Base-by-base conservation (phyloP, 495 filamentous ascomycete species). In the Talaromyces nanjingensis region DNA sequence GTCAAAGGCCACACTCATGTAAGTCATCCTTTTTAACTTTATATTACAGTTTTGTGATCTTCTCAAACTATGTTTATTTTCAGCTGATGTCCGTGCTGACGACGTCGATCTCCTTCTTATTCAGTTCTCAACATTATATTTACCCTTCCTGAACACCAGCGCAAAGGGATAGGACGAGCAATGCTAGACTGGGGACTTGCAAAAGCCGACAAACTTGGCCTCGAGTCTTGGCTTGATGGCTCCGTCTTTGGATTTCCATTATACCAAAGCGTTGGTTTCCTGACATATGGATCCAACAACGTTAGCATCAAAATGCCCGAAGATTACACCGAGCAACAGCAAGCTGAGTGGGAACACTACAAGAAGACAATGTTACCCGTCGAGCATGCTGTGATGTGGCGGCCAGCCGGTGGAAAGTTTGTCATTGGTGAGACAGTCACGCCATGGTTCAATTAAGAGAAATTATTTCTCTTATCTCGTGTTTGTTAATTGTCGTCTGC, bases 161-260 rank as follows among this genome's bases (percentile, higher is more conserved):
- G 69, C 12, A 66, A 63, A 18, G 69, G 74, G 1, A 66, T 72
- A 14, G 74, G 68, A 4, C 65, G 71, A 20, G 59, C 69, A 52
- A 66, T 76, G 8, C 65, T 74, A 33, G 33, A 67, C 14, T 75
- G 71, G 74, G 72, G 72, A 1, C 72, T 68, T 14, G 47, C 53
- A 16, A 73, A 72, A 54, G 70, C 68, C 0, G 67, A 73, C 45
- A 68, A 73, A 31, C 42, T 72, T 39, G 69, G 70, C 2, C 33
- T 74, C 6, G 71, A 74, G 14, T 66, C 71, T 6, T 72, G 67
- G 39, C 39, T 76, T 1, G 69, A 72, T 64, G 65, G 70, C 2
- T 68, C 69, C 16, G 66, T 58, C 3, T 58, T 60, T 22, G 73
- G 69, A 6, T 54, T 59, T 6, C 69, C 69, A 16, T 47, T 72